Evolutionary conservation across 2,329 filamentous ascomycete species (phyloP).

Genomic region (Neonectria faginata): DNA sequence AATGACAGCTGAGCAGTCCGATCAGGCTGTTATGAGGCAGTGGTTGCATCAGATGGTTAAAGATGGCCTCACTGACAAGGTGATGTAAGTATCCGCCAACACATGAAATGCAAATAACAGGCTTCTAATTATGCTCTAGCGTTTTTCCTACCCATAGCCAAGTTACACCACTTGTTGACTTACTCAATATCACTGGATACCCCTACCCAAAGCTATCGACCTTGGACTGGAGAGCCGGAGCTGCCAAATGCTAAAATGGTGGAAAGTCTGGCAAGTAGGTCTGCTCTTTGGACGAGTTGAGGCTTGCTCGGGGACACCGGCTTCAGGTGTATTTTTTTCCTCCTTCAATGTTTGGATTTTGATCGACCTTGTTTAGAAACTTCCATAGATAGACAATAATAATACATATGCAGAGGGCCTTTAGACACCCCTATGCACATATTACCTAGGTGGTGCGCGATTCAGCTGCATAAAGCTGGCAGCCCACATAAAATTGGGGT

Average conservation of each 20-base stretch:
- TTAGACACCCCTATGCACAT: too few species aligned
- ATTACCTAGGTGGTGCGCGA: too few species aligned
- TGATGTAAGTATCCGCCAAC: conserved; percentile 2
- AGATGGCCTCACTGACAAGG: conserved; percentile 14
- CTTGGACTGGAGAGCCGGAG: conserved; percentile 15
- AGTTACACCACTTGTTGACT: conserved; percentile 16
- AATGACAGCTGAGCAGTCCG: conserved; percentile 10
- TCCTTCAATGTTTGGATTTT: too few species aligned
- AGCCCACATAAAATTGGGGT: too few species aligned
- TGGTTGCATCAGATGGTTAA: conserved; percentile 16
- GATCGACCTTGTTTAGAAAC: too few species aligned
- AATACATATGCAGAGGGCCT: too few species aligned
- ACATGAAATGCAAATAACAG: too few species aligned
- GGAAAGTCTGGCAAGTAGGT: neutral
- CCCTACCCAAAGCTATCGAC: conserved; percentile 3
- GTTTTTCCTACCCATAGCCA: conserved; percentile 25
- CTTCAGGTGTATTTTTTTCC: too few species aligned
- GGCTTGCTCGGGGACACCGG: too few species aligned
- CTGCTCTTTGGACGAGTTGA: too few species aligned
- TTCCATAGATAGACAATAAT: too few species aligned
- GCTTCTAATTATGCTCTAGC: neutral
- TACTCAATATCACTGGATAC: conserved; percentile 23
- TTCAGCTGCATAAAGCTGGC: too few species aligned
- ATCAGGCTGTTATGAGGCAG: conserved; percentile 23
- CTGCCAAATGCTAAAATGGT: conserved; percentile 6